Evolutionary conservation across 1,284 basidiomycete species (phyloP).

Genomic region (Pascua guehoae): DNA sequence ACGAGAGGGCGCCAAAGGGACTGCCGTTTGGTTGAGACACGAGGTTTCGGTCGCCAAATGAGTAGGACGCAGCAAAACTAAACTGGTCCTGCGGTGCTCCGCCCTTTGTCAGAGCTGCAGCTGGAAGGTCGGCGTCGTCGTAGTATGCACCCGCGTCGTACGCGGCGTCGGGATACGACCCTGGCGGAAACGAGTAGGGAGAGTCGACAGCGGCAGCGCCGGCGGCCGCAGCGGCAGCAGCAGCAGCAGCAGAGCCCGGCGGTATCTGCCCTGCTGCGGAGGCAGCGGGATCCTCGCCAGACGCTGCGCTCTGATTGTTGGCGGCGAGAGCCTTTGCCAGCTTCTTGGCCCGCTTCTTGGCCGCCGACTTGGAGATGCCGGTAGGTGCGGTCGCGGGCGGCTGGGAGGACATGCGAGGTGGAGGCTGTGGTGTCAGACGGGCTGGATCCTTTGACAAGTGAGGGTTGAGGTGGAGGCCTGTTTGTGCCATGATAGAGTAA

Average conservation of each 20-base stretch:
- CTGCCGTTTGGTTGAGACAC: slow-evolving; percentile 22
- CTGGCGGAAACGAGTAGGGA: slow-evolving; percentile 1
- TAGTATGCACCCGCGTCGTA: slow-evolving; percentile 29
- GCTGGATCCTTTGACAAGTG: too few species aligned
- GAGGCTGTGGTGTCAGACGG: slow-evolving; percentile 11
- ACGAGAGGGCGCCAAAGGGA: slow-evolving; percentile 28
- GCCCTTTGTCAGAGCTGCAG: background rate
- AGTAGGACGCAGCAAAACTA: slow-evolving; percentile 19
- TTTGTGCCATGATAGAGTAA: too few species aligned
- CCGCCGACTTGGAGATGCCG: slow-evolving; percentile 45
- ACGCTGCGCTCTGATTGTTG: slow-evolving; percentile 5
- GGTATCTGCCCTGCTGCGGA: background rate
- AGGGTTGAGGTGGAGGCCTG: too few species aligned
- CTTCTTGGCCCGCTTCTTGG: slow-evolving; percentile 48
- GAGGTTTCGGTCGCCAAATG: slow-evolving; percentile 15
- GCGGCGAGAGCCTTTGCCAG: slow-evolving; percentile 30
- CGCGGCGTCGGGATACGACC: slow-evolving; percentile 10
- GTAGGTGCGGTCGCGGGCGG: slow-evolving; percentile 26
- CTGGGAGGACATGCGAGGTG: slow-evolving; percentile 36
- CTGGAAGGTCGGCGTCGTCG: slow-evolving; percentile 27
- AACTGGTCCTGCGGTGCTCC: slow-evolving; percentile 12
- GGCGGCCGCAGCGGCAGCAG: slow-evolving; percentile 2
- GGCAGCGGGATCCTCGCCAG: slow-evolving; percentile 1
- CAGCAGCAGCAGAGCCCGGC: background rate
- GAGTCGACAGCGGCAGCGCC: background rate